Percentiles rank a stretch among this genome's conserved stretches.
phyloP scores from a whole-genome alignment of 1,139 yeast genomes.

The Pichia sp. region DNA sequence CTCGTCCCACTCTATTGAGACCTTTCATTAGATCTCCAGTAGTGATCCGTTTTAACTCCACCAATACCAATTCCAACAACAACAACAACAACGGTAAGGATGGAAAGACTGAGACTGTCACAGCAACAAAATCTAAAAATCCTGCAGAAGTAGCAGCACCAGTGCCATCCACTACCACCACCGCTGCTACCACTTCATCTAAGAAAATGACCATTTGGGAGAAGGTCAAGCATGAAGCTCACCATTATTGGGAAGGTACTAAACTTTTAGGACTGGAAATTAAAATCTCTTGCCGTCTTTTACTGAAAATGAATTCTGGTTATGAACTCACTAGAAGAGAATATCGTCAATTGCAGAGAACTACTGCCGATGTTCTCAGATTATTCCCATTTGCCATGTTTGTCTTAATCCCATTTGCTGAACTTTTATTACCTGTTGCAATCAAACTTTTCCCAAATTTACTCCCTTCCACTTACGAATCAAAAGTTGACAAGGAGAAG shows the following conservation, averaged over 20 bases:
- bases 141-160: constrained; percentile 17
- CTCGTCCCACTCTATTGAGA: not conserved
- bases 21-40: not conserved
- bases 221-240: constrained; percentile 80
- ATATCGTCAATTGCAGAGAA: constrained; percentile 79
- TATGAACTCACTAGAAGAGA: constrained; percentile 91
- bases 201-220: constrained; percentile 64
- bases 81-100: not conserved
- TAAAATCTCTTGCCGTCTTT: constrained; percentile 74
- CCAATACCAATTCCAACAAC: not conserved
- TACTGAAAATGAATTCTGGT: constrained; percentile 81
- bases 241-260: constrained; percentile 95
- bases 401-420: constrained; percentile 89
- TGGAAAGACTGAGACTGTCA: not conserved
- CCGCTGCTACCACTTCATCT: constrained; percentile 1
- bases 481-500: constrained; percentile 62
- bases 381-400: constrained; percentile 92
- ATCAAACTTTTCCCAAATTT: constrained; percentile 86
- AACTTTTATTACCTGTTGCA: constrained; percentile 81
- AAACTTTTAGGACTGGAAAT: constrained; percentile 87
- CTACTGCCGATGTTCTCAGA: constrained; percentile 77
- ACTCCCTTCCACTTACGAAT: constrained; percentile 91
- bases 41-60: not conserved
- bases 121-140: constrained; percentile 4
- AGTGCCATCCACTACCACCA: not conserved